Evolutionary conservation across 192 early-diverging fungal species (phyloP).

Genomic region (Phlyctochytrium bullatum): DNA sequence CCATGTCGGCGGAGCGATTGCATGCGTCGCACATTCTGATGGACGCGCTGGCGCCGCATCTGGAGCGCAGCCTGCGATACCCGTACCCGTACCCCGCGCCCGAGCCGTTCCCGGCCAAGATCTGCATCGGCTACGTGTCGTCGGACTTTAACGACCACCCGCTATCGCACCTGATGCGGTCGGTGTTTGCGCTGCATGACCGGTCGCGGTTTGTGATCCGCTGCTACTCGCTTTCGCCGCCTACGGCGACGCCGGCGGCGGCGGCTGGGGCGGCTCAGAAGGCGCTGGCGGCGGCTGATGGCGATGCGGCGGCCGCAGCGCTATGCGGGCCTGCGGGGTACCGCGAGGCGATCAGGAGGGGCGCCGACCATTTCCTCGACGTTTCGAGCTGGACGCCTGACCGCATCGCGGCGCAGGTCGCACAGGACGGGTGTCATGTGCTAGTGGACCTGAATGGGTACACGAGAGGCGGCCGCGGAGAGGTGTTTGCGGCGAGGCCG

Average conservation of each 20-base stretch:
- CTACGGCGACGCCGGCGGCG: slow-evolving; percentile 64
- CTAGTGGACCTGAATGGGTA: slow-evolving; percentile 94
- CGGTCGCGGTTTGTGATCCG: slow-evolving; percentile 65
- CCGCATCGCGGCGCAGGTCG: slow-evolving; percentile 73
- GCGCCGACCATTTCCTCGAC: slow-evolving; percentile 78
- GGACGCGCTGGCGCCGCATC: not conserved
- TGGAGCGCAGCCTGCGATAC: slow-evolving; percentile 22
- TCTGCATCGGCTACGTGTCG: slow-evolving; percentile 85
- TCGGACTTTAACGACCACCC: slow-evolving; percentile 96
- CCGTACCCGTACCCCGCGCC: slow-evolving; percentile 74
- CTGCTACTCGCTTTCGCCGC: slow-evolving; percentile 78
- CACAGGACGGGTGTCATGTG: slow-evolving; percentile 78
- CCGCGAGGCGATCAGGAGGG: slow-evolving; percentile 75
- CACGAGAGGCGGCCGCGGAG: slow-evolving; percentile 93
- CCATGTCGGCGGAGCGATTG: not conserved
- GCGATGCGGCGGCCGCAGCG: too few relatives aligned
- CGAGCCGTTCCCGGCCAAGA: slow-evolving; percentile 51
- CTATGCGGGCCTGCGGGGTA: slow-evolving; percentile 33
- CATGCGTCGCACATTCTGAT: too few relatives aligned
- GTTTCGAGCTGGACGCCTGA: slow-evolving; percentile 69
- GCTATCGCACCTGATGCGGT: slow-evolving; percentile 89
- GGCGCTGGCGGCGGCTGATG: not conserved
- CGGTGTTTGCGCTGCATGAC: slow-evolving; percentile 91
- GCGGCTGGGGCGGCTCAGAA: not conserved
- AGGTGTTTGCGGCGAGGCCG: slow-evolving; percentile 89